Conservation (phyloP, 345 rosid species). For the Linum tenue region DNA sequence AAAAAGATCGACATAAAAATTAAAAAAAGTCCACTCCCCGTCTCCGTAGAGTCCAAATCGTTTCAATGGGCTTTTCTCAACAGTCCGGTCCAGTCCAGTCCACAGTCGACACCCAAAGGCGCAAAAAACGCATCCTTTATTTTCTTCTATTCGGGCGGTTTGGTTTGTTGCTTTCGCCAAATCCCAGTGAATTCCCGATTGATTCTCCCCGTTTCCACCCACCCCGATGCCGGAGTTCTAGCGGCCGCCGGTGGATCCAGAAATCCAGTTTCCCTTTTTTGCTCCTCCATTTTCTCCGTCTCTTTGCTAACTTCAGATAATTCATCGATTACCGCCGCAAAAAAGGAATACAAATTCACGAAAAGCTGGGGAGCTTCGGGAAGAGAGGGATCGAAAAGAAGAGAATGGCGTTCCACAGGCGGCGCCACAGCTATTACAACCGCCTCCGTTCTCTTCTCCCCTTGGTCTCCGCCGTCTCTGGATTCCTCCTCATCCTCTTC, state of each 20-base stretch:
- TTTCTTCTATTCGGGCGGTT: neutral
- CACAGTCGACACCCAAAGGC: neutral
- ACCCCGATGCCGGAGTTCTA: neutral
- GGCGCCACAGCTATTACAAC: constrained; percentile 47
- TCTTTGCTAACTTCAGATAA: neutral
- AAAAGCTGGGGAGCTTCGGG: neutral
- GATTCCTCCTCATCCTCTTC: constrained; percentile 54
- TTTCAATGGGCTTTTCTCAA: neutral
- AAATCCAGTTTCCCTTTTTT: neutral
- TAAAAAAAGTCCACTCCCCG: neutral
- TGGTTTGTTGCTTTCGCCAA: neutral
- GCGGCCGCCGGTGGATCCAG: neutral
- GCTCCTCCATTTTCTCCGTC: neutral
- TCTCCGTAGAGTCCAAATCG: neutral
- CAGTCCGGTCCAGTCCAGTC: neutral
- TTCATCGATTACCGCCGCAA: neutral
- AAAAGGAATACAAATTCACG: neutral
- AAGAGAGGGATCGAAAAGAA: neutral
- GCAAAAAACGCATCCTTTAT: neutral
- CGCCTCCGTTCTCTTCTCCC: constrained; percentile 49
- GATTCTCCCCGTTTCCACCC: neutral
- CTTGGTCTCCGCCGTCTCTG: constrained; percentile 38
- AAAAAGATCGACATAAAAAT: no score
- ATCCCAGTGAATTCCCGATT: neutral
- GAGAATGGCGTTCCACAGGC: constrained; percentile 59